Base-by-base conservation (phyloP, 495 filamentous ascomycete genomes). In the Podospora didyma region DNA sequence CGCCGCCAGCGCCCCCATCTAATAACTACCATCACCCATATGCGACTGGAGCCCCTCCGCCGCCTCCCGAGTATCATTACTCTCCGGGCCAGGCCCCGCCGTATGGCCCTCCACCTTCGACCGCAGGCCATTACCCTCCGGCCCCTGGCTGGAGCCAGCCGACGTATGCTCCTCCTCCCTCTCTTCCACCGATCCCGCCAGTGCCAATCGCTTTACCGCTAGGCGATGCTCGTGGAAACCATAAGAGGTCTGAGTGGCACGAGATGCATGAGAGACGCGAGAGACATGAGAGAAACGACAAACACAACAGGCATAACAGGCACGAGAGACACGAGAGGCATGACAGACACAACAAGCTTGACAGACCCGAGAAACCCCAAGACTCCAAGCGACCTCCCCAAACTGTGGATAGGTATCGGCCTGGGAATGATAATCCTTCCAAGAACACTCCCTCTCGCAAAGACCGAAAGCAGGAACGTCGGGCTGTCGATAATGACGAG, bases 11-110 rank as follows among this genome's bases (percentile, higher is more conserved):
- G 16, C 59, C 65, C n/a, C 56, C 66, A 12, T 53, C 63, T 31
- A 59, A 55, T 14, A 62, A 65, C 41, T 73, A 66, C 58, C 63
- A 61, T 24, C 54, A 54, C 39, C 66, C 53, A 7, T 69, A 69
- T 34, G 53, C 66, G 14, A 14, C 51, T 20, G 54, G 49, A 9
- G 17, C 48, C 6, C 49, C 57, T 3, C 67, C 69, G 46, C 69
- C 62, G 19, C 64, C 61, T 9, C 57, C 53, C 17, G 51, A 62
- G 41, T 71, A 68, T 35, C 65, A 66, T 16, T 63, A 59, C 51
- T 49, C 66, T 2, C 68, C 62, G 7, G 44, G 49, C 11, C 62
- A 54, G 7, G 46, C 64, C 10, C 47, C 26, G 2, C 45, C 53
- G 57, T 64, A 58, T 54, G 50, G 10, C 45, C 37, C 54, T 28